Evolutionary conservation across 192 early-diverging fungal species (phyloP).

Genomic region (Podila epicladia): DNA sequence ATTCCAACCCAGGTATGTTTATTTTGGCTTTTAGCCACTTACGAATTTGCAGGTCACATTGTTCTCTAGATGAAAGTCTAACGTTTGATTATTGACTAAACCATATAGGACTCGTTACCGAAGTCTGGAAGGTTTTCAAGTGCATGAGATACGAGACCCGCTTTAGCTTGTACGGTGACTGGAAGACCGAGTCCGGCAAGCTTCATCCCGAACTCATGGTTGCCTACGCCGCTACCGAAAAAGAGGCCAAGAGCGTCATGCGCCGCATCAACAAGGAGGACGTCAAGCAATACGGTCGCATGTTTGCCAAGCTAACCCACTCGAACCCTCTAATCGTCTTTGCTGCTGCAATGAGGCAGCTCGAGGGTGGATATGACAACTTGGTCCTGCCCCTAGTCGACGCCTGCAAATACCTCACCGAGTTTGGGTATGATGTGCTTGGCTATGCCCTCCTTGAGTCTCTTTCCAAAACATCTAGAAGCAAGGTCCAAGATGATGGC

Average conservation of each 20-base stretch:
- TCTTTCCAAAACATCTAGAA: constrained; percentile 63
- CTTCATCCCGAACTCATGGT: constrained; percentile 64
- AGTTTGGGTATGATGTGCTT: constrained; percentile 81
- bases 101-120: constrained; percentile 46
- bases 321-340: constrained; percentile 82
- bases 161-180: constrained; percentile 82
- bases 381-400: constrained; percentile 79
- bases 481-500: constrained; percentile 72
- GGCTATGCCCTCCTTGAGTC: constrained; percentile 74
- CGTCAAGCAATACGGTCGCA: constrained; percentile 75
- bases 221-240: constrained; percentile 54
- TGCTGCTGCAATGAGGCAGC: constrained; percentile 68
- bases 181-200: constrained; percentile 70
- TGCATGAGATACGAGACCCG: constrained; percentile 66
- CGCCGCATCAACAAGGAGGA: constrained; percentile 78
- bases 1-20: constrained; percentile 70
- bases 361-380: constrained; percentile 78
- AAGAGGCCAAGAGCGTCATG: constrained; percentile 69
- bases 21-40: too few relatives aligned
- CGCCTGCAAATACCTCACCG: constrained; percentile 76
- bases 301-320: constrained; percentile 78
- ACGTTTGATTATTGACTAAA: too few relatives aligned
- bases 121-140: constrained; percentile 75
- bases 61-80: neutral
- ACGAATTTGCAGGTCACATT: too few relatives aligned